Base-by-base conservation (phyloP, 148 eudicot genomes). In the Dysphania ambrosioides region DNA sequence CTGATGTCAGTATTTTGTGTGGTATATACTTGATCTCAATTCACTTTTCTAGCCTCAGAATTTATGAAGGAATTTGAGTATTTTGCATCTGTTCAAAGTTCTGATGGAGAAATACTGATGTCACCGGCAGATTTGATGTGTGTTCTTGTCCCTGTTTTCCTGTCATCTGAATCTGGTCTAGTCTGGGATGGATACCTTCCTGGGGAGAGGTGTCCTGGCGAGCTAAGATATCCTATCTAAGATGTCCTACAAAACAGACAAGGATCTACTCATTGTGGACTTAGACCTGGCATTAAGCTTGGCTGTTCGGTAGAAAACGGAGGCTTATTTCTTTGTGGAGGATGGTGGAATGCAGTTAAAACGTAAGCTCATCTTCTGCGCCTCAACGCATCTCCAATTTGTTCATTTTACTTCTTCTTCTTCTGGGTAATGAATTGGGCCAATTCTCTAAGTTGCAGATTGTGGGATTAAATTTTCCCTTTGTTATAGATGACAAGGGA, bases 251-350 rank as follows among this genome's bases (percentile, higher is more conserved):
- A 82, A 67, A 89, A 91, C 72, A 88, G 98, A 82, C 98, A 91
- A 85, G 98, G 97, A 30, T 86, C 91, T 77, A 56, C 77, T 66
- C 97, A 93, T 49, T 70, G 85, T 63, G 97, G 97, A 66, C 85
- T 65, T 86, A 91, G 98, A 77, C 84, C 87, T 73, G 97, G 98
- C 36, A 65, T 72, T 19, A 89, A 82, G 72, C 69, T 89, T 27
- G 87, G 92, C 27, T 68, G 75, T 58, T 84, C 80, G 67, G 87
- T 84, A 49, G 97, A 93, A 66, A 87, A 89, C 75, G 97, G 98
- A 71, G 98, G 98, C 60, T 42, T 93, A 82, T 86, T 93, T 93
- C 73, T 93, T 93, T 77, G 97, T 94, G 32, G 72, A 87, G 77
- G 88, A 84, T 83, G 98, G 97, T 51, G 79, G 82, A 51, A 40